Base-by-base conservation (phyloP, 2,329 filamentous ascomycete genomes). In the Aspergillus ochraceus region DNA sequence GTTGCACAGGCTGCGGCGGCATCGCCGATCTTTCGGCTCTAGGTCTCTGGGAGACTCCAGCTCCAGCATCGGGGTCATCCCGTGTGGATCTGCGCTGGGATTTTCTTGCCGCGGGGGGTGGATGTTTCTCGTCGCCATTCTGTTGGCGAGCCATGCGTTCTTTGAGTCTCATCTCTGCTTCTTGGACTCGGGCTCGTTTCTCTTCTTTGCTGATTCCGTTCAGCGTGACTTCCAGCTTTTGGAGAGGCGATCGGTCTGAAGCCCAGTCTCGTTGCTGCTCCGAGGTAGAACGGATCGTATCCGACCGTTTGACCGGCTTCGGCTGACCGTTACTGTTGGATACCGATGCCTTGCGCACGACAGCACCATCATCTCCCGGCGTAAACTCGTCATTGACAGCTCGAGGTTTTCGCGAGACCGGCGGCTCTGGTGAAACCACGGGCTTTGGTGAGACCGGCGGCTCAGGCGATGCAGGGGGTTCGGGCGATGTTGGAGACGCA, bases 171-270 rank as follows among this genome's bases (percentile, higher is more conserved):
- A 87, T 83, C 74, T 97, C 94, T 6, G 92, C 92, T 68, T 94
- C 90, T 72, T 92, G 86, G 4, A 94, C 87, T 51, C 91, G 85
- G 9, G 92, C 92, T 64, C 94, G 86, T 76, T 96, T 96, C 77
- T 97, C 93, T 77, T 97, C 93, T 75, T 97, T 98, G 74, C 90
- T 97, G 76, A 97, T 94, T 77, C 90, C 92, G 75, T 90, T 90
- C 70, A 98, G 84, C 69, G 91, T 95, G 71, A 91, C 86, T 80
- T 99, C 94, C 66, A 99, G 85, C 80, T 89, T 95, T 76, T 99
- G 94, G 55, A 99, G 83, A 55, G 96, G 95, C 64, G 94, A 98
- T 69, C 90, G 87, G 73, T 96, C 90, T 59, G 89, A 84, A 70
- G 94, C 90, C 77, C 90, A 86, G 57, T 83, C 80, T 60, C 74